Evolutionary conservation across 176 grass and related monocot species (phyloP), one percentile per base, ranked within the genome.

Genomic region (Musa schizocarpa): DNA sequence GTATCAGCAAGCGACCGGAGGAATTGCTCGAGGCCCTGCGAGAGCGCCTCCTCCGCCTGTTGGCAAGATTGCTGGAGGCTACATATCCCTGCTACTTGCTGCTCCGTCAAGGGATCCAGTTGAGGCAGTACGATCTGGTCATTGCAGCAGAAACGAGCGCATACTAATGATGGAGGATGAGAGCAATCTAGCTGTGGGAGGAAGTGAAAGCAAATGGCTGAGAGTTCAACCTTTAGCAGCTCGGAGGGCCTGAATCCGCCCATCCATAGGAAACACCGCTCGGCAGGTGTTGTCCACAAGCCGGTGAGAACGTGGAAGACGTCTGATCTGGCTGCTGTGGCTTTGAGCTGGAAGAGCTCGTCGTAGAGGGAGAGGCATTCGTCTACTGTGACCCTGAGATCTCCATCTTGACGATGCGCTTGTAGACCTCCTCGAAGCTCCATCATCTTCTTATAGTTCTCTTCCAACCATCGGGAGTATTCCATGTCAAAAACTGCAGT

Each of bases 181-280:
- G 34, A 5, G 4, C 34, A 6, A 43, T 43, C 34, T 43, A 43
- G 34, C 34, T 5, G 34, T 0, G 34, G 34, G 34, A 43, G 8
- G 51, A 12, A 23, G 1, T 2, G 58, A 75, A 62, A 1, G 25
- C 26, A 51, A 27, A 6, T 19, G 34, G 34, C 34, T 43, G 4
- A 6, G 34, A 43, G 34, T 6, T 43, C 65, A 80, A 84, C 93
- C 89, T 83, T 92, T 87, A 96, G 74, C 71, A 96, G 83, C 64
- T 92, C 89, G 10, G 93, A 96, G 29, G 93, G 89, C 78, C 83
- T 74, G 78, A 96, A 96, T 48, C 93, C 93, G 23, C 83, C 87
- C 78, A 96, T 92, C 93, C 93, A 96, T 26, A 92, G 79, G 80
- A 96, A 96, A 74, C 89, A 96, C 21, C 89, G 83, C 71, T 96